Evolutionary conservation across 2,329 filamentous ascomycete genomes (phyloP).

Genomic region (Fusarium sp.): DNA sequence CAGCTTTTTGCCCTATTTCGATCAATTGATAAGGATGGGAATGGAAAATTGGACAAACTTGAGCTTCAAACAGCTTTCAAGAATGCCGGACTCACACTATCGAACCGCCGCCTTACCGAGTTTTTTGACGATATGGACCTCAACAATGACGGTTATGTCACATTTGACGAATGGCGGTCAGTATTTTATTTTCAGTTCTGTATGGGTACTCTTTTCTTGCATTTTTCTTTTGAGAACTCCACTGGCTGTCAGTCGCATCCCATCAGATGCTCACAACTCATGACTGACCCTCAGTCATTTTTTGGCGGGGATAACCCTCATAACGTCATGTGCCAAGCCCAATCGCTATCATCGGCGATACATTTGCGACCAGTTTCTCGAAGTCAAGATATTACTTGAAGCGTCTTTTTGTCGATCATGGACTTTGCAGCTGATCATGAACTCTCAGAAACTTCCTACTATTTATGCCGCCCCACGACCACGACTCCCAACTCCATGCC

Average conservation of each 20-base stretch:
- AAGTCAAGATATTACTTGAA: background rate
- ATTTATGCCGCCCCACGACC: conserved; percentile 77
- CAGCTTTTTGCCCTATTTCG: conserved; percentile 86
- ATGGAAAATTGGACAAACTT: conserved; percentile 87
- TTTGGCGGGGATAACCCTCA: conserved; percentile 41
- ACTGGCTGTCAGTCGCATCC: conserved; percentile 23
- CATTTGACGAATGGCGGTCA: conserved; percentile 97
- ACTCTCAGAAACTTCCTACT: conserved; percentile 84
- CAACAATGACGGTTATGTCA: conserved; percentile 89
- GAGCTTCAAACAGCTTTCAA: conserved; percentile 85
- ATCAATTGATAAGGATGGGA: conserved; percentile 85
- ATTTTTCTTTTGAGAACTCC: background rate
- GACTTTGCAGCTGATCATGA: conserved; percentile 40
- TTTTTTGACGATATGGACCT: conserved; percentile 93
- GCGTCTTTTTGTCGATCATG: conserved; percentile 7
- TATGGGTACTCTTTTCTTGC: conserved; percentile 7
- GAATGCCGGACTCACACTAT: conserved; percentile 81
- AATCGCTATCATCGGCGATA: conserved; percentile 17
- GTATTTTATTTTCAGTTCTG: conserved; percentile 50
- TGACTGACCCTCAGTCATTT: conserved; percentile 46
- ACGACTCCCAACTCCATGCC: conserved; percentile 78
- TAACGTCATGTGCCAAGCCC: conserved; percentile 48
- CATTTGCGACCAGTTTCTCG: conserved; percentile 15
- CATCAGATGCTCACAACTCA: conserved; percentile 39
- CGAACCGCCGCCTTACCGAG: conserved; percentile 78